These are phyloP conservation scores for Thuja plicata DNA, from an alignment of 83 land plant species.

Conservation along the genomic window DNA sequence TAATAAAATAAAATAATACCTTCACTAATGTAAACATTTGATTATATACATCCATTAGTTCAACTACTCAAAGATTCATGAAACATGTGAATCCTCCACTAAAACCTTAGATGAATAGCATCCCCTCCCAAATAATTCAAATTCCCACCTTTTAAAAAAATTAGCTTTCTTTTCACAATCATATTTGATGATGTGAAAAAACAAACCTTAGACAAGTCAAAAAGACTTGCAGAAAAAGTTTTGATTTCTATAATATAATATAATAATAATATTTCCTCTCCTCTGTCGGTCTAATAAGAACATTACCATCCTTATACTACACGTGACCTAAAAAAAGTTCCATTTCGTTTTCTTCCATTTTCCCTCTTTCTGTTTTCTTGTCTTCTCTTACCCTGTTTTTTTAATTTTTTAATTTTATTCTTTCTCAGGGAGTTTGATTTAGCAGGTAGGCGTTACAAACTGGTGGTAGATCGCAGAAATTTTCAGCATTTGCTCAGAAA, in stretches of 20 bases:
- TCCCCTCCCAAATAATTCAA: neutral
- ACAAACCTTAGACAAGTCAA: neutral
- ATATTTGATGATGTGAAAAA: neutral
- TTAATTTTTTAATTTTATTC: neutral
- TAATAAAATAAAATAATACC: no score
- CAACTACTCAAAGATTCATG: no score
- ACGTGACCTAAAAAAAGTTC: neutral
- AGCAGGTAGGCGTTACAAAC: neutral
- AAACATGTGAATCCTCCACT: no score
- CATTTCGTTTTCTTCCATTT: neutral
- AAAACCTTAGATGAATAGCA: neutral
- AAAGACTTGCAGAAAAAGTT: neutral
- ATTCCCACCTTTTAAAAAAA: neutral
- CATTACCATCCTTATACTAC: neutral
- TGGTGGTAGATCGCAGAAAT: neutral
- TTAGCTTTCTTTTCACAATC: neutral
- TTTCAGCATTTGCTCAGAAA: neutral
- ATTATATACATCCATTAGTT: no score
- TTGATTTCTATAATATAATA: no score
- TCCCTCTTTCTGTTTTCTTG: neutral
- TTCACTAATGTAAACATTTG: no score
- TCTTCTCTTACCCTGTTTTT: neutral
- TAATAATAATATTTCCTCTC: no score
- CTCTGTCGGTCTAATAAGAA: neutral
- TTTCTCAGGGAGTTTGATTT: neutral